These are phyloP conservation scores for Wolfiporia cocos DNA, from an alignment of 1,284 basidiomycete species.

Conservation along the genomic window DNA sequence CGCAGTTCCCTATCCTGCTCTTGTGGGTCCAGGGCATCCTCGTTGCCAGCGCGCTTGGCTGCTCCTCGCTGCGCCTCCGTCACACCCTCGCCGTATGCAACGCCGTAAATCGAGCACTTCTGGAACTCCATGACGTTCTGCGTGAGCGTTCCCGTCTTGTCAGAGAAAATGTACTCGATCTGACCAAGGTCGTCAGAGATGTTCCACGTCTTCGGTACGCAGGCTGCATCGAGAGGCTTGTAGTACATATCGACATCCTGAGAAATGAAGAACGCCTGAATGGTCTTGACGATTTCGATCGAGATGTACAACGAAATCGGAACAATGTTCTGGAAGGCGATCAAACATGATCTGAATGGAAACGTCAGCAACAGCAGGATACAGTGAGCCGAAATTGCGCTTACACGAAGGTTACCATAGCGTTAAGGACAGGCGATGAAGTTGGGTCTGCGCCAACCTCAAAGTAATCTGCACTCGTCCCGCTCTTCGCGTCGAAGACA, in stretches of 20 bases:
- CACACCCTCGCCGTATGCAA: slow-evolving; percentile 87
- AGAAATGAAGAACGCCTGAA: slow-evolving; percentile 96
- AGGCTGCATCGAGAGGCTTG: slow-evolving; percentile 78
- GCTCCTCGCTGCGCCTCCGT: slow-evolving; percentile 95
- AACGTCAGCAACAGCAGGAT: background rate
- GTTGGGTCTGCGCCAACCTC: slow-evolving; percentile 65
- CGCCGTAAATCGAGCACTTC: slow-evolving; percentile 85
- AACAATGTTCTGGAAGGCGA: slow-evolving; percentile 97
- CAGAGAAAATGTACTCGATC: slow-evolving; percentile 97
- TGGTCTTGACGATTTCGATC: slow-evolving; percentile 96
- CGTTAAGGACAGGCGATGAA: slow-evolving; percentile 63
- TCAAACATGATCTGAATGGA: slow-evolving; percentile 67
- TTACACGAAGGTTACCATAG: slow-evolving; percentile 87
- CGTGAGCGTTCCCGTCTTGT: slow-evolving; percentile 96
- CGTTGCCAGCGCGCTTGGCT: slow-evolving; percentile 75
- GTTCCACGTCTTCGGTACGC: slow-evolving; percentile 97
- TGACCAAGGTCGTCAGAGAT: slow-evolving; percentile 97
- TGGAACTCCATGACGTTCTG: slow-evolving; percentile 99
- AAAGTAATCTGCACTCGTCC: slow-evolving; percentile 72
- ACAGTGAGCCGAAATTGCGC: slow-evolving; percentile 24
- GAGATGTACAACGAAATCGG: slow-evolving; percentile 97
- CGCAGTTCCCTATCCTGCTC: slow-evolving; percentile 66
- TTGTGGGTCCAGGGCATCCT: slow-evolving; percentile 57
- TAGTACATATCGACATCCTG: slow-evolving; percentile 99
- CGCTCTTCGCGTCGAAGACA: slow-evolving; percentile 51